Conservation (phyloP, 164 flowering plant species). For the Buxus sempervirens region DNA sequence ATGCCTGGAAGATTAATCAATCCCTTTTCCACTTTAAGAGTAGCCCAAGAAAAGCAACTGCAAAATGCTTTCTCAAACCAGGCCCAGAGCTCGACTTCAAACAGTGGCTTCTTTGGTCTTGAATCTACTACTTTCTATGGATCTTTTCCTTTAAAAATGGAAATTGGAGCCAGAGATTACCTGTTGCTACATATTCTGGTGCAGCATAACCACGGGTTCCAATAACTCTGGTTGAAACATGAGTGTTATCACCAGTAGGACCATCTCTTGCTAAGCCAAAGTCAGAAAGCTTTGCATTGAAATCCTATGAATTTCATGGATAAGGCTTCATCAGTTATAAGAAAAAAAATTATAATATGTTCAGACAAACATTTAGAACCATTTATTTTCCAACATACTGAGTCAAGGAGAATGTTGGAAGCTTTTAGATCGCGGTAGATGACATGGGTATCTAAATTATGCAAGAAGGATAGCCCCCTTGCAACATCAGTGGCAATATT, state of each 20-base stretch:
- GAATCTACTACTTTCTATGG: no score
- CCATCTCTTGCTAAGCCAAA: conserved; percentile 95
- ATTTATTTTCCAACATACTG: conserved; percentile 35
- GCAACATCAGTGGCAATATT: conserved; percentile 63
- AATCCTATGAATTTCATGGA: conserved; percentile 44
- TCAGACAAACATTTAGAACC: neutral
- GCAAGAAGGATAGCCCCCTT: conserved; percentile 62
- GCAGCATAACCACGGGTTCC: conserved; percentile 97
- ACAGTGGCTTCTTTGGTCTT: no score
- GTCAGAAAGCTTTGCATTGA: conserved; percentile 79
- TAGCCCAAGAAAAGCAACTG: no score
- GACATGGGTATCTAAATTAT: conserved; percentile 53
- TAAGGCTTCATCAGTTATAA: neutral
- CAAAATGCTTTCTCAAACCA: no score
- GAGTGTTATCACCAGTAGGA: conserved; percentile 85
- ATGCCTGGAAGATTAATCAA: no score
- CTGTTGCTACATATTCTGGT: conserved; percentile 88
- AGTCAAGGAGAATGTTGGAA: conserved; percentile 75
- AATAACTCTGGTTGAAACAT: conserved; percentile 77
- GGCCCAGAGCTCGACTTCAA: no score
- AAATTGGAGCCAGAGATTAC: conserved; percentile 23
- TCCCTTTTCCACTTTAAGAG: no score
- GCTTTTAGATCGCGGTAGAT: conserved; percentile 79
- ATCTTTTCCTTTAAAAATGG: no score
- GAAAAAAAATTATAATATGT: neutral